These are phyloP conservation scores for Tuctoria greenei DNA, from an alignment of 176 grass and related monocot species.

Conservation along the genomic window DNA sequence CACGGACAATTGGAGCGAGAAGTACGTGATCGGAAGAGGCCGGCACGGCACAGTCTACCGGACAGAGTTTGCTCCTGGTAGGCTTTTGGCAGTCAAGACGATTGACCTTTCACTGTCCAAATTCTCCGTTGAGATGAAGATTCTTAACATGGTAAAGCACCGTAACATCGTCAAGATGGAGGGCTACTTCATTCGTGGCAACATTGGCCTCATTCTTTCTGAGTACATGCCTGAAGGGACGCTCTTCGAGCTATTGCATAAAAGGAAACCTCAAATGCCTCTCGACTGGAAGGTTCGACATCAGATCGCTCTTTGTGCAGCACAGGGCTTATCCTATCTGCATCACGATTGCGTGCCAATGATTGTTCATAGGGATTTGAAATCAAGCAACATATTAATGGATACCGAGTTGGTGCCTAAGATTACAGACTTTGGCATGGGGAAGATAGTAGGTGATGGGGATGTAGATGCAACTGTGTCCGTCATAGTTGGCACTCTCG, in stretches of 20 bases:
- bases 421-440: slow-evolving; percentile 63
- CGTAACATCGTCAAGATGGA: slow-evolving; percentile 61
- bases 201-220: slow-evolving; percentile 37
- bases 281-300: slow-evolving; percentile 43
- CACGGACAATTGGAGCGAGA: slow-evolving; percentile 43
- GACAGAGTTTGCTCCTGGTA: slow-evolving; percentile 32
- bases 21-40: slow-evolving; percentile 43
- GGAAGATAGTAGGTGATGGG: slow-evolving; percentile 31
- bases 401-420: slow-evolving; percentile 56
- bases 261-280: slow-evolving; percentile 31
- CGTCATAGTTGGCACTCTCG: slow-evolving; percentile 53
- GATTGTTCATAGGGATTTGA: slow-evolving; percentile 66
- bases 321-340: slow-evolving; percentile 57
- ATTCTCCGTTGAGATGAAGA: slow-evolving; percentile 60
- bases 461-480: slow-evolving; percentile 40
- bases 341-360: slow-evolving; percentile 69
- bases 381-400: slow-evolving; percentile 65
- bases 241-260: slow-evolving; percentile 47
- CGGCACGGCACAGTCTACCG: slow-evolving; percentile 43
- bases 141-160: slow-evolving; percentile 54
- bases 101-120: slow-evolving; percentile 40
- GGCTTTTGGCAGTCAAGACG: slow-evolving; percentile 58
- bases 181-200: slow-evolving; percentile 57
- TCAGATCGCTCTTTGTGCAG: slow-evolving; percentile 39
- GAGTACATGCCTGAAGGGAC: slow-evolving; percentile 60